These are phyloP conservation scores for Aspergillus latus DNA, from an alignment of 2,329 filamentous ascomycete genomes.

Conservation along the genomic window DNA sequence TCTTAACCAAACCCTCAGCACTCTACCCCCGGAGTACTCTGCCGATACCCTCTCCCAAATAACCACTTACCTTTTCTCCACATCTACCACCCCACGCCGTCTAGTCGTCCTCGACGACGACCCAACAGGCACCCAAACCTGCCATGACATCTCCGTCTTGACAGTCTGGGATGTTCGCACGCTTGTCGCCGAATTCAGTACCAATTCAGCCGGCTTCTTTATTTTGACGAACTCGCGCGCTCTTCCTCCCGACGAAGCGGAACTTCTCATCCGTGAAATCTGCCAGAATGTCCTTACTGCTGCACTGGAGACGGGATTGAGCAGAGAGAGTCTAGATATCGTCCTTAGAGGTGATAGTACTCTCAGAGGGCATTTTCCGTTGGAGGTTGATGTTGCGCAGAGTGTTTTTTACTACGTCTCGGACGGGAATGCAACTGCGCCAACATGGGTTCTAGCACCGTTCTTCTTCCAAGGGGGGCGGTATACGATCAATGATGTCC, in stretches of 20 bases:
- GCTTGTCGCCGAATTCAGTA: slow-evolving; percentile 48
- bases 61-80: slow-evolving; percentile 27
- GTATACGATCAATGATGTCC: slow-evolving; percentile 58
- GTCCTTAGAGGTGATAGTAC: slow-evolving; percentile 60
- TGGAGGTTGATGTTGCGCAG: slow-evolving; percentile 55
- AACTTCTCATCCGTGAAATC: slow-evolving; percentile 51
- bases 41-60: slow-evolving; percentile 33
- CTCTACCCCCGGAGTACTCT: slow-evolving; percentile 32
- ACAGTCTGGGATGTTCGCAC: slow-evolving; percentile 54
- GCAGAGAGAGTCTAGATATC: slow-evolving; percentile 48
- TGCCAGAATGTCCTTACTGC: slow-evolving; percentile 52
- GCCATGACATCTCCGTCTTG: slow-evolving; percentile 57
- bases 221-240: slow-evolving; percentile 62
- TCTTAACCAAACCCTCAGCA: slow-evolving; percentile 26
- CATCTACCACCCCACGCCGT: slow-evolving; percentile 24
- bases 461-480: slow-evolving; percentile 61
- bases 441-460: slow-evolving; percentile 52
- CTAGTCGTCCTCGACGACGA: slow-evolving; percentile 53
- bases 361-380: slow-evolving; percentile 57
- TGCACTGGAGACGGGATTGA: slow-evolving; percentile 35
- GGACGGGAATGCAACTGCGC: slow-evolving; percentile 41
- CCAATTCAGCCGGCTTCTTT: slow-evolving; percentile 53
- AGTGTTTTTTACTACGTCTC: slow-evolving; percentile 48
- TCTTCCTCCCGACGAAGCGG: slow-evolving; percentile 51
- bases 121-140: slow-evolving; percentile 63